Percentiles rank a stretch among this genome's conserved stretches.
Conservation (phyloP, 2,329 filamentous ascomycete genomes). For the Stagonosporopsis chrysanthemi region DNA sequence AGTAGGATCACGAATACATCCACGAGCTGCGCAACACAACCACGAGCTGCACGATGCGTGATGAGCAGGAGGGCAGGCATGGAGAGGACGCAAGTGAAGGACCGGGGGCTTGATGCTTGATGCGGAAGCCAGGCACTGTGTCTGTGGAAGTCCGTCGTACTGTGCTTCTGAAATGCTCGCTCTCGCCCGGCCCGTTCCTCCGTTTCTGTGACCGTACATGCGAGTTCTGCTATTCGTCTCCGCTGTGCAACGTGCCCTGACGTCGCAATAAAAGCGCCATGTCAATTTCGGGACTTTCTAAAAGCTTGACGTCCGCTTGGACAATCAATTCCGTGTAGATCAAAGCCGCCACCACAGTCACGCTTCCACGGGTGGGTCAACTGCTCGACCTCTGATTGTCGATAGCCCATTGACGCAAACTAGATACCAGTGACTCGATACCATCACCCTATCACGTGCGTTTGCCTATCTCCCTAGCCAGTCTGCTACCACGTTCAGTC, state of each 20-base stretch:
- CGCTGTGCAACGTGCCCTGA: background rate
- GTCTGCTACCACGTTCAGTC: background rate
- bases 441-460: background rate
- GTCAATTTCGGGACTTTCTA: background rate
- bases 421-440: background rate
- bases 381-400: background rate
- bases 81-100: background rate
- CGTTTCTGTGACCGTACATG: background rate
- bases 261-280: background rate
- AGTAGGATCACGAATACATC: conserved; percentile 47
- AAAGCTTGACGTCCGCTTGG: background rate
- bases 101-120: background rate
- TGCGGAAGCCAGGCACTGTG: background rate
- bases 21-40: conserved; percentile 36
- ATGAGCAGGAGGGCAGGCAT: background rate
- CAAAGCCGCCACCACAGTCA: background rate
- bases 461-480: conserved; percentile 7
- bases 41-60: conserved; percentile 14
- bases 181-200: background rate
- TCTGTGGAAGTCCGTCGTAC: background rate
- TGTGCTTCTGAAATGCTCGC: background rate
- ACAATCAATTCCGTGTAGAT: background rate
- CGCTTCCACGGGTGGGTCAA: background rate
- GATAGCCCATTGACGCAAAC: background rate
- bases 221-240: background rate